Evolutionary conservation across 768 basidiomycete species (phyloP), one percentile per base, ranked within the genome.

Genomic region (Boletus rubropictus): DNA sequence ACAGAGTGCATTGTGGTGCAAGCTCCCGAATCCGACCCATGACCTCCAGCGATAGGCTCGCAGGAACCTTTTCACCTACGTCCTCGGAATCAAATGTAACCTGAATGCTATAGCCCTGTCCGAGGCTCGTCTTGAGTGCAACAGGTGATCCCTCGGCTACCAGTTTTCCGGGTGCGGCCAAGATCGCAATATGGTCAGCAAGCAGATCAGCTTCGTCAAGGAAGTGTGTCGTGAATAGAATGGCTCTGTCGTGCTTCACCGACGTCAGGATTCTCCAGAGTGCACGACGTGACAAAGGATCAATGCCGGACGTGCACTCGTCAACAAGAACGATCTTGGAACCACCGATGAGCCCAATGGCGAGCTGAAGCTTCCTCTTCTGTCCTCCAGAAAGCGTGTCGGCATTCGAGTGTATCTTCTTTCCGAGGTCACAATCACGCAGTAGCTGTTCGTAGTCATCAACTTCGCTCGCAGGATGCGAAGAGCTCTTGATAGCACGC

Each of bases 141-240:
- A 89, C 86, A 3, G 88, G 88, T 1, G 85, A 73, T 7, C 84
- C 86, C 37, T 80, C 74, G 0, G 86, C 87, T 1, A 89, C 76
- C 2, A 89, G 69, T 52, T 79, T 84, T 17, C 87, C 88, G 2
- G 87, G 87, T 0, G 84, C 79, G 12, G 82, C 81, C 4, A 90
- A 70, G 44, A 89, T 81, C 0, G 82, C 84, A 42, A 90, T 85
- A 18, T 80, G 72, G 55, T 90, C 87, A 0, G 80, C 87, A 12
- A 90, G 70, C 4, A 89, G 69, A 57, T 89, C 87, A 0, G 87
- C 87, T 62, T 89, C 85, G 48, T 89, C 86, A 2, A 88, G 71
- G 66, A 86, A 86, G 66, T 89, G 88, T 0, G 87, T 91, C 0
- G 88, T 89, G 60, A 89, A 82, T 3, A 89, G 70, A 31, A 89